phyloP scores from a whole-genome alignment of 352 stramenopile genomes.

The Aphanomyces invadans region DNA sequence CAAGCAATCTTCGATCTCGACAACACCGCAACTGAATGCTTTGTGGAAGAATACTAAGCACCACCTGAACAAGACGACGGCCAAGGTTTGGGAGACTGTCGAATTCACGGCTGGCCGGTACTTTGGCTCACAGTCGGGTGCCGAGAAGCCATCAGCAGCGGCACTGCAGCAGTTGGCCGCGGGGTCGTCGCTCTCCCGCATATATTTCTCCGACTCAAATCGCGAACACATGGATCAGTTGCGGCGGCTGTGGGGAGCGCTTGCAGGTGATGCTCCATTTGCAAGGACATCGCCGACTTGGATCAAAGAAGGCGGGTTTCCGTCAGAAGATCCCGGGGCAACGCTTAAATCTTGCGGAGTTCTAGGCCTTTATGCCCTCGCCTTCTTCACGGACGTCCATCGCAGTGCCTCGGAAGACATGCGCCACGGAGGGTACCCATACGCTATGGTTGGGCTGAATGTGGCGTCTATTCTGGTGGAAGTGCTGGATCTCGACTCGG shows the following conservation, averaged over 20 bases:
- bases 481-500: slow-evolving; percentile 64
- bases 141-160: slow-evolving; percentile 43
- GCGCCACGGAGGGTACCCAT: slow-evolving; percentile 33
- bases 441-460: slow-evolving; percentile 45
- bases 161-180: slow-evolving; percentile 61
- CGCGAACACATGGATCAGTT: slow-evolving; percentile 67
- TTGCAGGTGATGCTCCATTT: slow-evolving; percentile 53
- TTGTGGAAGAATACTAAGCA: slow-evolving; percentile 17
- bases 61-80: slow-evolving; percentile 59
- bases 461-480: slow-evolving; percentile 56
- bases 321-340: slow-evolving; percentile 50
- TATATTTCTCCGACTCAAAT: slow-evolving; percentile 44
- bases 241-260: slow-evolving; percentile 55
- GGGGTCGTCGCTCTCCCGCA: slow-evolving; percentile 54
- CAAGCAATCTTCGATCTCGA: background rate
- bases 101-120: slow-evolving; percentile 28
- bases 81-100: slow-evolving; percentile 71
- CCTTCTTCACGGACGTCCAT: slow-evolving; percentile 76
- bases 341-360: slow-evolving; percentile 50
- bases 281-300: slow-evolving; percentile 38
- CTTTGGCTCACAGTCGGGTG: slow-evolving; percentile 27
- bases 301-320: slow-evolving; percentile 51
- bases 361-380: slow-evolving; percentile 66
- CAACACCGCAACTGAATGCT: background rate
- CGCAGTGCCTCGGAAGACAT: slow-evolving; percentile 32